Base-by-base conservation (phyloP, 305 asterid genomes). In the Solanum aculeatissimum region DNA sequence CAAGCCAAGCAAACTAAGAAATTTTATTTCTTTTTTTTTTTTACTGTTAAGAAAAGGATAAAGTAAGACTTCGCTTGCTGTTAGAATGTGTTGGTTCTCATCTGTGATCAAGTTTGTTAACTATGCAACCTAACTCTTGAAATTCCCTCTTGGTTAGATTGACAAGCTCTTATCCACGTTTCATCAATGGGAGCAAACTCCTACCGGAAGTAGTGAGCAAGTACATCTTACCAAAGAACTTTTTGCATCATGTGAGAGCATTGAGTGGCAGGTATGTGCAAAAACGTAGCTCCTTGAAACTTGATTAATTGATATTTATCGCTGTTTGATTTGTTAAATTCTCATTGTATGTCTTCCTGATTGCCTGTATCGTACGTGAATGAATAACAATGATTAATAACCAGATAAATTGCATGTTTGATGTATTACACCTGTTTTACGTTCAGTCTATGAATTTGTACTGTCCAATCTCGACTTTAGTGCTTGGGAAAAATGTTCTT, bases 261-360 rank as follows among this genome's bases (percentile, higher is more conserved):
- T 93, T 86, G 97, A 95, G 81, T 95, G 99, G 99, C 99, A 97
- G 98, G 99, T 97, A 91, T 75, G 89, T 40, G 40, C 84, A 84
- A 12, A 10, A 6, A 51, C 18, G 0, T 75, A 25, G 81, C 81
- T 32, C 18, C 70, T 27, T 53, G 32, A 54, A 53, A 49, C 57
- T 27, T 68, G 54, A n/a, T 54, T 70, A 58, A 4, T 23, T 45
- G 66, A 49, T 77, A 29, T 7, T 29, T 18, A 51, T 29, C 9
- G 6, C 47, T 51, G 47, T 77, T 77, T 77, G 47, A 13, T 69
- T 0, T 75, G 19, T 27, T 4, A 75, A 49, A 16, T 75, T 51
- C 82, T 49, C 63, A 49, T 75, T 75, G 0, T 75, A 25, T 75
- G 15, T 27, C 65, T 51, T 51, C 82, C 47, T 29, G 65, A 29